Conservation (phyloP, 2,329 filamentous ascomycete genomes). For the Talaromyces sp. region DNA sequence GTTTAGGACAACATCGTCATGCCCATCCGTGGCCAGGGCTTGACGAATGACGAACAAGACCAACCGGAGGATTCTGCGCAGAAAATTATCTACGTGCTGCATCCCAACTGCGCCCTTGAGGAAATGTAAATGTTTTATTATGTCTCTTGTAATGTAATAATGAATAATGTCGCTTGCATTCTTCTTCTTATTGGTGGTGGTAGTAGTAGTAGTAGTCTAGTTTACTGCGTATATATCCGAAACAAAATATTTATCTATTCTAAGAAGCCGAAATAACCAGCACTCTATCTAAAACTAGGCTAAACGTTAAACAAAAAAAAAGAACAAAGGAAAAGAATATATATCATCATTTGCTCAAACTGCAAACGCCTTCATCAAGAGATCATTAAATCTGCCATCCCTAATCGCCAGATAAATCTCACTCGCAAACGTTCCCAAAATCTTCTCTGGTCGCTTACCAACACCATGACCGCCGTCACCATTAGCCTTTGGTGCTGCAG, state of each 20-base stretch:
- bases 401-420: conserved; percentile 21
- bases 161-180: not conserved
- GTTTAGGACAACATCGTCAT: conserved; percentile 55
- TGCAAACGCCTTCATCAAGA: conserved; percentile 8
- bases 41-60: conserved; percentile 70
- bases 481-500: not conserved
- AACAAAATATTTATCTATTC: not conserved
- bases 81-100: conserved; percentile 74
- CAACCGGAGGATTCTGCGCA: conserved; percentile 45
- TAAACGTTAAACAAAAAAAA: too few species aligned
- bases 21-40: conserved; percentile 71
- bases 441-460: conserved; percentile 9
- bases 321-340: too few species aligned
- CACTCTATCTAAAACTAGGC: too few species aligned
- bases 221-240: not conserved
- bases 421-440: conserved; percentile 20
- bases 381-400: conserved; percentile 13
- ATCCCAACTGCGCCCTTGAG: conserved; percentile 89
- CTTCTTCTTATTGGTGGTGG: not conserved
- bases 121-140: conserved; percentile 23
- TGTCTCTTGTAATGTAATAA: not conserved
- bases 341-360: not conserved
- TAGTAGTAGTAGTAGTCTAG: not conserved
- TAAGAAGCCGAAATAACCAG: not conserved
- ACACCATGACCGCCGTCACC: not conserved